Percentiles rank a stretch among this genome's conserved stretches.
Conservation (phyloP, 495 filamentous ascomycete genomes). For the Neurospora sp. region DNA sequence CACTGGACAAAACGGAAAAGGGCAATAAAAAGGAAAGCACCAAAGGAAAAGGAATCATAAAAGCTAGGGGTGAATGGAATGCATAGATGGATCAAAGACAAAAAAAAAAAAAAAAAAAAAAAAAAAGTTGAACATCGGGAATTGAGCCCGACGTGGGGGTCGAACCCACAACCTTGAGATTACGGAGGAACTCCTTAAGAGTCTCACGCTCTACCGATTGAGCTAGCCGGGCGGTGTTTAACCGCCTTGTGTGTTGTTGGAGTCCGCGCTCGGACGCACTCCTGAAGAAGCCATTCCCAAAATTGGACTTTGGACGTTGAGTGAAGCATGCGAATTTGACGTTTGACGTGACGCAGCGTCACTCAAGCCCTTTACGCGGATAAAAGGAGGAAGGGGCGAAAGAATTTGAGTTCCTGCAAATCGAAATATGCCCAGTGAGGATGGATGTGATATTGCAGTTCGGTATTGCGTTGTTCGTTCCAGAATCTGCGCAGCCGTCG, state of each 20-base stretch:
- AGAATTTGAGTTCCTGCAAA: too few species aligned
- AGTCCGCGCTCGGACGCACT: neutral
- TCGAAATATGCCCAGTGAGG: neutral
- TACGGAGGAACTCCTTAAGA: too few species aligned
- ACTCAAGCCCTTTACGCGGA: neutral
- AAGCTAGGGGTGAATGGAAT: neutral
- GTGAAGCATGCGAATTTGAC: neutral
- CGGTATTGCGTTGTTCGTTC: neutral
- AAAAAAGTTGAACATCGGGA: conserved; percentile 6
- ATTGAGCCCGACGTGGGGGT: neutral
- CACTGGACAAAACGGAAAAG: neutral
- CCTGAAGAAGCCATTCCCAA: neutral
- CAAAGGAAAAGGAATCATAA: neutral
- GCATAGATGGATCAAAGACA: neutral
- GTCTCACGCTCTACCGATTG: conserved; percentile 69
- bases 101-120: neutral
- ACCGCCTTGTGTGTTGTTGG: neutral
- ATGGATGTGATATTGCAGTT: neutral
- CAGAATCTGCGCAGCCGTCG: neutral
- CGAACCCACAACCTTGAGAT: conserved; percentile 39
- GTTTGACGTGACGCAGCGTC: neutral
- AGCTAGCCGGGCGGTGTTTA: conserved; percentile 39
- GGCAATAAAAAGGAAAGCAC: neutral
- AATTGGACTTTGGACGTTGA: neutral
- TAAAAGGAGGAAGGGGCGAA: too few species aligned